Evolutionary conservation across 2,329 filamentous ascomycete genomes (phyloP).

Genomic region (Colletotrichum endophyticum): DNA sequence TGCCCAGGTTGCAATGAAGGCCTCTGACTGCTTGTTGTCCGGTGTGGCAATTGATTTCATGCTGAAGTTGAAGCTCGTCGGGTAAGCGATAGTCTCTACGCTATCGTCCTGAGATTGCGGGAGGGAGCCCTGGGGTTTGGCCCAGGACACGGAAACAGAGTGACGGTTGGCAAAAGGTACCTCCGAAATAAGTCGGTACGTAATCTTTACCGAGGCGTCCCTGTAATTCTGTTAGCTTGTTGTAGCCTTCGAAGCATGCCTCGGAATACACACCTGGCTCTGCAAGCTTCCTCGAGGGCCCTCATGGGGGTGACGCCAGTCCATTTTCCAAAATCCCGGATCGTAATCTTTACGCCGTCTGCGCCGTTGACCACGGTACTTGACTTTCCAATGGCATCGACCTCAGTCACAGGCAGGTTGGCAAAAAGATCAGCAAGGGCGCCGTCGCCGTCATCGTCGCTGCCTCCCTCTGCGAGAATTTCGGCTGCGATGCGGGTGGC

Average conservation of each 20-base stretch:
- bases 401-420: slow-evolving; percentile 64
- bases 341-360: slow-evolving; percentile 60
- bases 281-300: slow-evolving; percentile 86
- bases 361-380: slow-evolving; percentile 58
- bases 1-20: slow-evolving; percentile 80
- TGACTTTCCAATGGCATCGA: slow-evolving; percentile 64
- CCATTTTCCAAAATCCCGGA: slow-evolving; percentile 86
- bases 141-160: slow-evolving; percentile 77
- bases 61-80: slow-evolving; percentile 67
- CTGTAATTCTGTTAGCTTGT: slow-evolving; percentile 41
- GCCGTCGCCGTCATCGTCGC: slow-evolving; percentile 56
- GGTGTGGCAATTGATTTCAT: slow-evolving; percentile 79
- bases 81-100: slow-evolving; percentile 49
- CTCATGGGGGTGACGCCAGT: slow-evolving; percentile 77
- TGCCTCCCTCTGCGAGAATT: slow-evolving; percentile 54
- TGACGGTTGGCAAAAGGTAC: slow-evolving; percentile 79
- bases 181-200: slow-evolving; percentile 73
- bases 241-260: not conserved
- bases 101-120: slow-evolving; percentile 36
- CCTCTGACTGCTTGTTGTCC: slow-evolving; percentile 81
- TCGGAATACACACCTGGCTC: slow-evolving; percentile 64
- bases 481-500: slow-evolving; percentile 65
- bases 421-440: slow-evolving; percentile 62
- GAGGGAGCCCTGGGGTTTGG: slow-evolving; percentile 68
- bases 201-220: slow-evolving; percentile 72